Evolutionary conservation across 257 asterid genomes (phyloP), one percentile per base, ranked within the genome.

Genomic region (Solanum etuberosum): DNA sequence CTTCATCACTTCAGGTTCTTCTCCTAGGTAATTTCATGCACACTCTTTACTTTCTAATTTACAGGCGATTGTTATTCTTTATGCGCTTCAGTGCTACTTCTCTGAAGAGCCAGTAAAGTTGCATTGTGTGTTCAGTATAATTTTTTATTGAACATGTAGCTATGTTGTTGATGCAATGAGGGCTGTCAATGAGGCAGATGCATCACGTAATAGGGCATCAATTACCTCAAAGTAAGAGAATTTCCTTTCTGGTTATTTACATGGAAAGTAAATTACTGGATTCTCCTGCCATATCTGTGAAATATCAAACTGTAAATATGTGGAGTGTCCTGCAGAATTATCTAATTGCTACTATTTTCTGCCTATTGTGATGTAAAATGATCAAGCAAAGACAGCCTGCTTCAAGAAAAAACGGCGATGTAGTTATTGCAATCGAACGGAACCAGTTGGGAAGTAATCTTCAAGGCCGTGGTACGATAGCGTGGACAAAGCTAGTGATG

Each of bases 351-450:
- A 77, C 86, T 59, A 84, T 86, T 91, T 87, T 87, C 90, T 83
- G 59, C 76, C 31, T 87, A 85, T 89, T 85, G 89, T 83, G 51
- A 86, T 93, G 93, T 92, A 92, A 88, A 93, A 94, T 91, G 98
- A 90, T 94, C 93, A 94, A 95, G 98, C 93, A 94, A 97, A 96
- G 99, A 92, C 99, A 95, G 89, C 98, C 98, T 82, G 99, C 98
- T 91, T 93, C 99, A 90, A 96, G 98, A 98, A 95, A 94, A 91
- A 94, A 92, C 89, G 97, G 95, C 46, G 92, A 89, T 89, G 94
- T 95, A 78, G 91, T 89, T 74, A 91, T 97, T 92, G 89, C 92
- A 48, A 92, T 96, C 86, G 98, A 94, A 81, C 15, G 85, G 51
- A 87, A 83, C 90, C 90, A 89, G 71, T 21, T 86, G 57, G 94